Percentiles rank a stretch among this genome's conserved stretches.
Evolutionary conservation across 495 filamentous ascomycete genomes (phyloP).

Genomic region (Bombardia bombarda): DNA sequence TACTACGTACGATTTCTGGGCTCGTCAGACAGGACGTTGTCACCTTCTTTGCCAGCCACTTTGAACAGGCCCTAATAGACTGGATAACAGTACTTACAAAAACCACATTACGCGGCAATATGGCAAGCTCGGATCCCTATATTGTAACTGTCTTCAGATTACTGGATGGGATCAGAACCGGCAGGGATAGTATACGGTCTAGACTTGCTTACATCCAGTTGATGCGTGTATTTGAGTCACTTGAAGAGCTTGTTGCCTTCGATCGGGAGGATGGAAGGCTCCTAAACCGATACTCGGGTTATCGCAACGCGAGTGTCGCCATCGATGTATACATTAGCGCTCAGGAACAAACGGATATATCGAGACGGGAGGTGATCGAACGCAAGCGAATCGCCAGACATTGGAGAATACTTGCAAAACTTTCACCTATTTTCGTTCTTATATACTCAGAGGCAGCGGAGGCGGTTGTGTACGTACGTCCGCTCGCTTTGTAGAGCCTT

Average conservation of each 20-base stretch:
- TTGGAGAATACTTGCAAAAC: constrained; percentile 4
- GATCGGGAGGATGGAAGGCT: neutral
- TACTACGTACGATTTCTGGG: too few species aligned
- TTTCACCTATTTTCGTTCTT: constrained; percentile 4
- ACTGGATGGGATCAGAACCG: too few species aligned
- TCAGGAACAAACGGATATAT: constrained; percentile 2
- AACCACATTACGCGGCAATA: too few species aligned
- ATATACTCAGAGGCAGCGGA: constrained; percentile 7
- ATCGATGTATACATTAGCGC: constrained; percentile 3
- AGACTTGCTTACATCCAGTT: too few species aligned
- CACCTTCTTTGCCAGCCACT: too few species aligned
- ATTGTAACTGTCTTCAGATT: too few species aligned
- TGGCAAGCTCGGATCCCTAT: too few species aligned
- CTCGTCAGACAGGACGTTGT: too few species aligned
- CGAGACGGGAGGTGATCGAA: constrained; percentile 8
- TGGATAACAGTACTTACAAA: too few species aligned
- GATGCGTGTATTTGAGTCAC: constrained; percentile 1
- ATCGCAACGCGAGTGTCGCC: constrained; percentile 11
- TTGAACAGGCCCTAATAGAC: too few species aligned
- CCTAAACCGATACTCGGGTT: neutral
- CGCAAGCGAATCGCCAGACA: constrained; percentile 16
- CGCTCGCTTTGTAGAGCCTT: neutral
- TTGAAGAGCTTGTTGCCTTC: neutral
- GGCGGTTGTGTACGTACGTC: constrained; percentile 2
- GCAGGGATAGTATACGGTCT: too few species aligned